A percentile compares a stretch with the other conserved stretches of the same genome.
Evolutionary conservation across 768 basidiomycete species (phyloP).

Genomic region (Cystoderma amianthinum): DNA sequence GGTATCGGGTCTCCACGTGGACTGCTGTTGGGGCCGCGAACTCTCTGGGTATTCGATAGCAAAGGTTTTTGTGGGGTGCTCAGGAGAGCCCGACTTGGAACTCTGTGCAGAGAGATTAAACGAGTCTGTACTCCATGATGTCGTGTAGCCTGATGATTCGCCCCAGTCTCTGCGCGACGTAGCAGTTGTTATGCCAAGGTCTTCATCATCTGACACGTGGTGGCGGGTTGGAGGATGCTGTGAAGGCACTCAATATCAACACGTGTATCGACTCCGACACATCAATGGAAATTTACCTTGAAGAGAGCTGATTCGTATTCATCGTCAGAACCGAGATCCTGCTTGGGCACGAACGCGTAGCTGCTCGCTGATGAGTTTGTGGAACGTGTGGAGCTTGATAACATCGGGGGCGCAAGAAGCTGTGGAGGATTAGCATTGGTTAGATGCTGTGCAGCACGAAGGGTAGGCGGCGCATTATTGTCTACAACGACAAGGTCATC

Average conservation of each 20-base stretch:
- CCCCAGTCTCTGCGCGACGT: slow-evolving; percentile 10
- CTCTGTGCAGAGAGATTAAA: slow-evolving; percentile 2
- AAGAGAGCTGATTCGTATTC: slow-evolving; percentile 24
- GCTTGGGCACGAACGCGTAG: slow-evolving; percentile 38
- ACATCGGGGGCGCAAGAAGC: slow-evolving; percentile 8
- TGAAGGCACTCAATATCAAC: slow-evolving; percentile 7
- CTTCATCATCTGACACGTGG: slow-evolving; percentile 6
- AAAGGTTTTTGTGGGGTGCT: background rate
- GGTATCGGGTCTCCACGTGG: background rate
- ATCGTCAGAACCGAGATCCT: slow-evolving; percentile 29
- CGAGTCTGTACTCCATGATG: slow-evolving; percentile 4
- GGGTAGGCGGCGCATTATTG: slow-evolving; percentile 6
- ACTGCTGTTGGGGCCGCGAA: background rate
- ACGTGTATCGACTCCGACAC: slow-evolving; percentile 8
- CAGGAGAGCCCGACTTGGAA: slow-evolving; percentile 2
- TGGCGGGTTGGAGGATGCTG: slow-evolving; percentile 6
- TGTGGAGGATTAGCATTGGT: slow-evolving; percentile 11
- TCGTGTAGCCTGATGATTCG: slow-evolving; percentile 5
- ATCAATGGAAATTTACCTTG: slow-evolving; percentile 17
- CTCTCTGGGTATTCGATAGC: background rate
- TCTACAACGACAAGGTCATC: slow-evolving; percentile 20
- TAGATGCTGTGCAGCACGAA: slow-evolving; percentile 5
- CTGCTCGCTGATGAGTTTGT: slow-evolving; percentile 28
- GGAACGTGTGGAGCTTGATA: slow-evolving; percentile 18
- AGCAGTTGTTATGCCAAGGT: slow-evolving; percentile 5